phyloP scores from a whole-genome alignment of 2,329 filamentous ascomycete species.

The Verticillium longisporum region DNA sequence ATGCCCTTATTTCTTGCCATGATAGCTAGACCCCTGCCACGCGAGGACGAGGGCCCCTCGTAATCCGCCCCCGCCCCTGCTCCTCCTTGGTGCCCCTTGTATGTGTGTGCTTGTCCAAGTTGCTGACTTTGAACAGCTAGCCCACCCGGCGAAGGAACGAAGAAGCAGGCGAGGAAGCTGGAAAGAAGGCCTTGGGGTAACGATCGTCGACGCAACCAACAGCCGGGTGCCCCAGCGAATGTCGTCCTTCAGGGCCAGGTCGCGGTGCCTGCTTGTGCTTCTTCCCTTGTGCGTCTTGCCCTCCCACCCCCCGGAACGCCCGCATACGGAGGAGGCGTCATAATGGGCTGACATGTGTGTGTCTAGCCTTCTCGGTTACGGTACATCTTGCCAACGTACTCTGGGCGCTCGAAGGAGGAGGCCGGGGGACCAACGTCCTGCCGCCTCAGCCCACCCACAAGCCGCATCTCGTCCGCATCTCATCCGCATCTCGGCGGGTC shows the following conservation, averaged over 20 bases:
- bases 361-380: neutral
- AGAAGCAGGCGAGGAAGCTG: neutral
- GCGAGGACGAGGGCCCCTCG: constrained; percentile 3
- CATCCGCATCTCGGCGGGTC: neutral
- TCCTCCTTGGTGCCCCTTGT: no score
- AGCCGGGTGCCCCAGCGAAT: neutral
- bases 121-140: neutral
- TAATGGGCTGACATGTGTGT: neutral
- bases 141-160: neutral
- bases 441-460: neutral
- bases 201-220: neutral
- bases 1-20: neutral
- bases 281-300: neutral
- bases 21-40: constrained; percentile 7
- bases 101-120: no score
- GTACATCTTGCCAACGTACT: neutral
- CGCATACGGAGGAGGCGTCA: neutral
- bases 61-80: neutral
- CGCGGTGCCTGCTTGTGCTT: neutral
- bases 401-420: neutral
- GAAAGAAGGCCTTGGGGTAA: neutral
- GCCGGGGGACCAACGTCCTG: neutral
- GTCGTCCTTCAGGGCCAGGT: neutral
- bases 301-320: neutral
- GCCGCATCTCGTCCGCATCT: neutral